Base-by-base conservation (phyloP, 768 basidiomycete species). In the Russula brevipes region DNA sequence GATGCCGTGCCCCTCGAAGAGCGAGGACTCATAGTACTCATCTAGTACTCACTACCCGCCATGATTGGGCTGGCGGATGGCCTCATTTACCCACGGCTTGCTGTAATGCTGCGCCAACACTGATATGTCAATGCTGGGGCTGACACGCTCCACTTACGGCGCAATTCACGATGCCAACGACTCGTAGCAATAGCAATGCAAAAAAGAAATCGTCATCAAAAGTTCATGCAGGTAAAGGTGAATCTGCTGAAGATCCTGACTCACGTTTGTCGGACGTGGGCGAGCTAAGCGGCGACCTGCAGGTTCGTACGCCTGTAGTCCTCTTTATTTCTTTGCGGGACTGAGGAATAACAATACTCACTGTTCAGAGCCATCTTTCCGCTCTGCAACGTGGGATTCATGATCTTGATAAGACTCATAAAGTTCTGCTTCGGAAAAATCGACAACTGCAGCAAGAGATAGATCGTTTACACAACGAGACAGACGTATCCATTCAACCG, bases 121-220 rank as follows among this genome's bases (percentile, higher is more conserved):
- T 4, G 19, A 19, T 45, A 57, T 57, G 24, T 36, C 11, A 57
- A 35, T 17, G 46, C 30, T 42, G 30, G n/a, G 45, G 42, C 12
- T 17, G 50, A 36, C 53, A 31, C 16, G 1, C 46, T 39, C 17
- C 8, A 52, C 39, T 36, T 24, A 57, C 44, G 44, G 55, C 41
- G 41, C 50, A 10, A 12, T 46, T 47, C 30, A 38, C 30, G 10
- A 64, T 64, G 63, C 58, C 63, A 16, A 55, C 33, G 4, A 64
- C 57, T n/a, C 57, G 63, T 12, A 64, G 63, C n/a, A 46, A 45
- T 33, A 63, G 47, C n/a, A 63, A 39, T 17, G 39, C 49, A 36
- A 62, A 52, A 51, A 9, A 41, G 9, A 10, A 57, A 19, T 49
- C 54, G 5, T 56, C 63, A n/a, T 19, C 41, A 19, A 56, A 4